Conservation (phyloP, 352 stramenopile genomes). For the Saprolegnia diclina region DNA sequence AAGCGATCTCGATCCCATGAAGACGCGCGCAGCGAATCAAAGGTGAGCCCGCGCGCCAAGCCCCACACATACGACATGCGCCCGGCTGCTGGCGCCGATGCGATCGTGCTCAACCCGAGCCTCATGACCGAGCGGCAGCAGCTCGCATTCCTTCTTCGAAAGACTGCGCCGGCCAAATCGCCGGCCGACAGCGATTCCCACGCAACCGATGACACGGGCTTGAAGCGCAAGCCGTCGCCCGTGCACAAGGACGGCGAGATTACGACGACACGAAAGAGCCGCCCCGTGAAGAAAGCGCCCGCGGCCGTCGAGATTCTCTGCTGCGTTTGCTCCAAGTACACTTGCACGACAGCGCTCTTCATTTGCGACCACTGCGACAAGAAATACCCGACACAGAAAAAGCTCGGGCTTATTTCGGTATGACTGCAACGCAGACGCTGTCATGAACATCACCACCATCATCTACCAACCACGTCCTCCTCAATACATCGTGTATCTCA, state of each 20-base stretch:
- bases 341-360: conserved; percentile 48
- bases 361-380: conserved; percentile 63
- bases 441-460: conserved; percentile 8
- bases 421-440: conserved; percentile 38
- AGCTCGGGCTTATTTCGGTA: conserved; percentile 36
- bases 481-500: not conserved
- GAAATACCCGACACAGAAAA: conserved; percentile 76
- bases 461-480: not conserved
- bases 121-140: conserved; percentile 80
- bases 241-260: not conserved
- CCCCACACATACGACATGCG: not conserved
- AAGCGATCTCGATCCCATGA: conserved; percentile 8
- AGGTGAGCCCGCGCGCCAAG: conserved; percentile 2
- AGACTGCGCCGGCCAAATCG: conserved; percentile 36
- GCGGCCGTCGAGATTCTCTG: conserved; percentile 30
- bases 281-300: not conserved
- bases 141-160: conserved; percentile 64
- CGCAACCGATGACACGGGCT: not conserved
- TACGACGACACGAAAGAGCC: not conserved
- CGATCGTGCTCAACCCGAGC: conserved; percentile 39
- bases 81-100: not conserved
- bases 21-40: conserved; percentile 2
- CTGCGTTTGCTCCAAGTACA: conserved; percentile 50
- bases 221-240: not conserved
- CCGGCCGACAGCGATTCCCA: conserved; percentile 4